Base-by-base conservation (phyloP, 2,329 filamentous ascomycete species). In the Alternaria novae-zelandiae region DNA sequence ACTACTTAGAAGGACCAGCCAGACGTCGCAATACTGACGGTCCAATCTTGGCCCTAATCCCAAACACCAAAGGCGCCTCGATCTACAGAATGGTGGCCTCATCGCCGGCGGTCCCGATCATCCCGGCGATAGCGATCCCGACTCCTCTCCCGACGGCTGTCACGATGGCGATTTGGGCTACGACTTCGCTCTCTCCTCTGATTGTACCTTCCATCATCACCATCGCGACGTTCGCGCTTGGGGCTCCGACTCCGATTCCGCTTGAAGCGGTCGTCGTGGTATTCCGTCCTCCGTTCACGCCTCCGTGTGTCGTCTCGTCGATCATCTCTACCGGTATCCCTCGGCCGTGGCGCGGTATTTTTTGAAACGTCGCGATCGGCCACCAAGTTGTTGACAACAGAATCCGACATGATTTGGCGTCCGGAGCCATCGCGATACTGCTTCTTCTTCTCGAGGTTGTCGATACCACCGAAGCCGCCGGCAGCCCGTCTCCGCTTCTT, bases 381-480 rank as follows among this genome's bases (percentile, higher is more conserved):
- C 6, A 78, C 72, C 9, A 79, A 70, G 7, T 70, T 75, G 55
- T 77, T 70, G 59, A 76, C 73, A 5, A 76, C 75, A 9, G 76
- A 75, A 51, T 80, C 74, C 2, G 70, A 73, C 20, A 74, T 75
- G 30, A 74, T 70, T 13, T 76, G 68, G 23, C 76, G 72, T 5
- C 70, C 72, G 23, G 67, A 57, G 21, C 73, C 72, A 25, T 74
- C 74, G 15, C 78, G 77, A 77, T 98, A 99, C 73, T 98, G 96
- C 61, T 91, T 88, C 81, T 92, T 91, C 85, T 94, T 96, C 82
- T 98, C 94, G 62, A 99, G 83, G 66, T 91, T 90, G 60, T 90
- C 88, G 30, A 98, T 92, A 61, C 96, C 96, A 69, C 96, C 96
- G 83, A 96, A 99, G 7, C 96, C 74, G n/a, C 96, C 85, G 79